Evolutionary conservation across 805 yeast genomes (phyloP), one percentile per base, ranked within the genome.

Genomic region (Kodamaea fukazawae): DNA sequence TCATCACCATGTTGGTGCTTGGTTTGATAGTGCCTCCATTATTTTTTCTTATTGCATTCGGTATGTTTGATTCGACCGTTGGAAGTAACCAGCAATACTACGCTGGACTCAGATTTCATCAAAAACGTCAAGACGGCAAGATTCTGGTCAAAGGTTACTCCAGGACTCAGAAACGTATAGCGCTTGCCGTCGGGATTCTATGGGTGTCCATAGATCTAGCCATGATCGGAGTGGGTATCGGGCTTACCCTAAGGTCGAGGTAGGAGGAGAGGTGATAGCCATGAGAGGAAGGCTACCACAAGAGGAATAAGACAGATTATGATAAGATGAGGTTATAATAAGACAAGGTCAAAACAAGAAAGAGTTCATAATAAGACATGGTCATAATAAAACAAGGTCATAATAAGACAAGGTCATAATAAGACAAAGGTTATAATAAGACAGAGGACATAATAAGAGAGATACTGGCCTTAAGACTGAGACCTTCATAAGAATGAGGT

Each of bases 151-250:
- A 49, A 37, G 38, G 43, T 28, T 49, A 47, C 35, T 48, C 53
- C 12, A 46, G 40, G 44, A 43, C 47, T 23, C 73, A 68, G 47
- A 67, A 67, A 45, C 9, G 56, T 1, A 32, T 52, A 26, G 62
- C 70, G 45, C 46, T 59, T 7, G 34, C 47, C 2, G 16, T 64
- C 3, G 72, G 73, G 7, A 7, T 67, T 5, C 5, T 56, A 4
- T 68, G 73, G 73, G 33, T 63, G 4, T 30, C 45, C 12, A 44
- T 57, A 1, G 54, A 63, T 7, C 31, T 64, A n/a, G 61, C 70
- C 14, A 65, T 66, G 72, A 60, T 67, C 3, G 71, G 63, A 0
- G 63, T 67, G 4, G 71, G 71, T 3, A 46, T 67, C 16, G 70
- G 67, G 4, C 40, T 63, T 1, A 65, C 65, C 2, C 28, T 38